Percentiles rank a stretch among this genome's conserved stretches.
These are phyloP conservation scores for Aphanocladium album DNA, from an alignment of 2,329 filamentous ascomycete species.

Conservation along the genomic window DNA sequence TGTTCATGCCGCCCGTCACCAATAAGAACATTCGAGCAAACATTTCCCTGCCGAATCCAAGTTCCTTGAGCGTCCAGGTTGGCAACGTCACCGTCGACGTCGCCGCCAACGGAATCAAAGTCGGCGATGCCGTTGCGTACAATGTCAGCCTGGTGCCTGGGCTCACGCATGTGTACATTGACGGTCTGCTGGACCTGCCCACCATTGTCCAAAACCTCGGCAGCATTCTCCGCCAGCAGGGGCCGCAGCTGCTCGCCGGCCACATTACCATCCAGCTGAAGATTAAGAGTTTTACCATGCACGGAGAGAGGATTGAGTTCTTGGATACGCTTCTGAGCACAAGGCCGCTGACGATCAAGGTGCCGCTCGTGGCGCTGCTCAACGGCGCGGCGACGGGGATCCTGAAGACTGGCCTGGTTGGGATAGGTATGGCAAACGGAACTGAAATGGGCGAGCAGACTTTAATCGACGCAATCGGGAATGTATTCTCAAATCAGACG, in stretches of 20 bases:
- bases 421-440: neutral
- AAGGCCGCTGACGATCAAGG: neutral
- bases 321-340: neutral
- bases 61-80: neutral
- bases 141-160: conserved; percentile 1
- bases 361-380: conserved; percentile 1
- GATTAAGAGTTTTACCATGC: neutral
- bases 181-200: neutral
- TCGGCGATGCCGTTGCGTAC: neutral
- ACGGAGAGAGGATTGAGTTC: conserved; percentile 5
- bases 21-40: conserved; percentile 5
- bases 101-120: neutral
- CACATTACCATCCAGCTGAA: neutral
- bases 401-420: neutral
- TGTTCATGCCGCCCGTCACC: neutral
- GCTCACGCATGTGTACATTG: neutral
- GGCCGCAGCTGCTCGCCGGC: neutral
- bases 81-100: conserved; percentile 3
- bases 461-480: neutral
- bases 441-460: neutral
- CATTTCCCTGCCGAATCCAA: conserved; percentile 2
- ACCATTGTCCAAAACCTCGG: neutral
- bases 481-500: conserved; percentile 4
- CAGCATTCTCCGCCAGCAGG: neutral
- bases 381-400: conserved; percentile 2